These are phyloP conservation scores for Bjerkandera adusta DNA, from an alignment of 1,284 basidiomycete species.

Conservation along the genomic window DNA sequence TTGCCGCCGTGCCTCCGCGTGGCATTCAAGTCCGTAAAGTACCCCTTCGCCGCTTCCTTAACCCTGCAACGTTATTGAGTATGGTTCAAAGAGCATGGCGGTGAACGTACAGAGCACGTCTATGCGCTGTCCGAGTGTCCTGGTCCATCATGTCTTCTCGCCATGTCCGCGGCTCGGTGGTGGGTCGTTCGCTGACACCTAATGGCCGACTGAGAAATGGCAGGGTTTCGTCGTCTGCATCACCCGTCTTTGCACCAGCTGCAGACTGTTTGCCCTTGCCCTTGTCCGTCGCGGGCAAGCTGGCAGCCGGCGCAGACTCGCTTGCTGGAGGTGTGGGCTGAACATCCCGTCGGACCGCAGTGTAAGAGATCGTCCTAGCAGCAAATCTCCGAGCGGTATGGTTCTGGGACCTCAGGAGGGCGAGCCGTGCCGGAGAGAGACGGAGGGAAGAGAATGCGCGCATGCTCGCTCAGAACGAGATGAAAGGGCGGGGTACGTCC, in stretches of 20 bases:
- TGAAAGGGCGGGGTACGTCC: neutral
- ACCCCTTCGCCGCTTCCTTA: constrained; percentile 84
- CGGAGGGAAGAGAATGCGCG: neutral
- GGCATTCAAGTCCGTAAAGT: constrained; percentile 88
- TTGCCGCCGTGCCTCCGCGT: constrained; percentile 88
- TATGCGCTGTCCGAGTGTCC: constrained; percentile 68
- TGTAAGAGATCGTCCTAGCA: neutral
- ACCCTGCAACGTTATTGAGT: constrained; percentile 48
- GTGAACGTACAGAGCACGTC: constrained; percentile 69
- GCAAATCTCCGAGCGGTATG: neutral
- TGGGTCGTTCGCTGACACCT: constrained; percentile 66
- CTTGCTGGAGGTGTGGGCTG: too few relatives aligned
- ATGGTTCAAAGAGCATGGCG: neutral
- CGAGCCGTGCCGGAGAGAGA: neutral
- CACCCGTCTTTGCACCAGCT: neutral
- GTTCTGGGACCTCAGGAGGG: neutral
- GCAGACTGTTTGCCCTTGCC: neutral
- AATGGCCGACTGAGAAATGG: constrained; percentile 69
- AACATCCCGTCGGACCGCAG: neutral
- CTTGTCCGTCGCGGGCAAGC: neutral
- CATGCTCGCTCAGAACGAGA: neutral
- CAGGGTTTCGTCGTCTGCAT: constrained; percentile 34
- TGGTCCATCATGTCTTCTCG: constrained; percentile 72
- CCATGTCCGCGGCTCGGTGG: constrained; percentile 55
- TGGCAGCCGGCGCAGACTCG: neutral